Conservation (phyloP, 176 grass and related monocot species). For the Poa pratensis region DNA sequence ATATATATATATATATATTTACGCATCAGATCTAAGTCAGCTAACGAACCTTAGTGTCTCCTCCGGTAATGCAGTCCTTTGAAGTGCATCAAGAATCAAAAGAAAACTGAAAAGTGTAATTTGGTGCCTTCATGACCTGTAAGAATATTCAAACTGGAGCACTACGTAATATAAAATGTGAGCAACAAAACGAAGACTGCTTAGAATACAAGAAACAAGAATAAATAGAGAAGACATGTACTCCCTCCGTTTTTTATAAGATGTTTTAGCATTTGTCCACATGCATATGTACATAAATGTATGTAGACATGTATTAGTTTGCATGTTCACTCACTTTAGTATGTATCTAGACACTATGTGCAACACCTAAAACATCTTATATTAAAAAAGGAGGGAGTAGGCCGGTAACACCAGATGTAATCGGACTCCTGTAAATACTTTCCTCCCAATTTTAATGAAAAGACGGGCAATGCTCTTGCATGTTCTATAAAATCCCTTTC, state of each 20-base stretch:
- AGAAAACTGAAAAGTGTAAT: not conserved
- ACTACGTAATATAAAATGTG: conserved; percentile 1
- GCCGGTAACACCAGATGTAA: not conserved
- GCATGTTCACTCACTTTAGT: too few relatives aligned
- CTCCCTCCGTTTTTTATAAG: too few relatives aligned
- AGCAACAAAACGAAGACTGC: not conserved
- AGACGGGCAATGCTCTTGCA: not conserved
- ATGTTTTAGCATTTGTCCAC: too few relatives aligned
- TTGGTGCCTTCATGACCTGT: conserved; percentile 29
- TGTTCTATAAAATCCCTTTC: not conserved
- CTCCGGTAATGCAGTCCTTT: not conserved
- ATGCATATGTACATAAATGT: too few relatives aligned
- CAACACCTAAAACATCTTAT: too few relatives aligned
- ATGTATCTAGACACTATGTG: too few relatives aligned
- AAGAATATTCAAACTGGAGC: not conserved
- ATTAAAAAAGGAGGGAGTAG: too few relatives aligned
- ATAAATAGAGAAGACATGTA: not conserved
- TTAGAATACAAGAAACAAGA: not conserved
- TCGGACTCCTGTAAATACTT: not conserved
- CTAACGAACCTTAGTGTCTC: not conserved
- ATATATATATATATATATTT: conserved; percentile 27
- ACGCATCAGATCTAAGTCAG: not conserved
- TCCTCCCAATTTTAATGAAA: not conserved
- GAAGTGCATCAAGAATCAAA: conserved; percentile 7
- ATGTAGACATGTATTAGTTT: too few relatives aligned